Base-by-base conservation (phyloP, 192 early-diverging fungal genomes). In the Coemansia sp. region DNA sequence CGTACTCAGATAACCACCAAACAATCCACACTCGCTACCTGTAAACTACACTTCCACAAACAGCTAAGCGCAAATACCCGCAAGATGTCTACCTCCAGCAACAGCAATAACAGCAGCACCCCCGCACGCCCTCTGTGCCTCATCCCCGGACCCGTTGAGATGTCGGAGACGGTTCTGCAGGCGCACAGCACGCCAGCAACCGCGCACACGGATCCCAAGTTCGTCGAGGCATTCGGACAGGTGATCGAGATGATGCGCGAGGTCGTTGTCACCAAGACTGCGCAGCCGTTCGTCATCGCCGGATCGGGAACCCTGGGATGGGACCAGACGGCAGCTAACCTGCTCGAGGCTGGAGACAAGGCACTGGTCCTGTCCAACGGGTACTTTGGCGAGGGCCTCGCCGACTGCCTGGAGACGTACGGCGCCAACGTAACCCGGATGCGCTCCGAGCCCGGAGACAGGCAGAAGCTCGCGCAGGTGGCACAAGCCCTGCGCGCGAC, bases 251-350 rank as follows among this genome's bases (percentile, higher is more conserved):
- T 93, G 66, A 72, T 91, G 23, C 88, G 95, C 52, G 77, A 91
- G 61, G 88, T 95, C 29, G 87, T 95, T 39, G 84, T 86, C 21
- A 91, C 93, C 15, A 86, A 89, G 48, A 79, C 75, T 9, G 94
- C 87, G 10, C 96, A 99, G 80, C 96, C 96, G 21, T 94, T 99
- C 72, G 84, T 99, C 69, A 84, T 97, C 52, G 89, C 96, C 42
- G 96, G 95, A 51, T 96, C 94, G 7, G 94, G 94, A n/a, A 99
- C 95, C 9, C 81, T 96, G n/a, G 94, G 94, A 13, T 99, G 96
- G 96, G 96, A 99, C 84, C 91, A 93, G 86, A 90, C 91, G 31
- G 92, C 92, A 25, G 88, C 90, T 34, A 99, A 99, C 83, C 81
- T 97, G 55, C 58, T 96, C 15, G 93, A 96, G 82, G 87, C 88